Base-by-base conservation (phyloP, 192 early-diverging fungal genomes). In the Coemansia sp. region DNA sequence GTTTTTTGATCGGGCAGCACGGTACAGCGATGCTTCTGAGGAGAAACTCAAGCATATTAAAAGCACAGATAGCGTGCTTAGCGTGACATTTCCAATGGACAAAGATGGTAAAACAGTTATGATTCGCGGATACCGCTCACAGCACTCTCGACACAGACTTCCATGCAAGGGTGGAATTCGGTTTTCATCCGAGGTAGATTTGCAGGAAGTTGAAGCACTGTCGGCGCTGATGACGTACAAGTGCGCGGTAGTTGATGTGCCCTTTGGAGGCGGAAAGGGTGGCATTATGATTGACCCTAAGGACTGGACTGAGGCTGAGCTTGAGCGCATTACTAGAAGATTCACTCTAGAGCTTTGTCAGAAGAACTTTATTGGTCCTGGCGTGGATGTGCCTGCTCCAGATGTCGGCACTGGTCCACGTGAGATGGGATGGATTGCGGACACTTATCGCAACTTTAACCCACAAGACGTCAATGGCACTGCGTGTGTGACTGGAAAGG, bases 371-470 rank as follows among this genome's bases (percentile, higher is more conserved):
- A 92, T 93, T 42, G 90, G 91, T 46, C 89, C 92, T 9, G 90
- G 89, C 65, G 75, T 89, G 24, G 92, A 93, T 67, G 92, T 93
- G 11, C 92, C 92, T 21, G 92, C 92, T 10, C 92, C 92, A 46
- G 92, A 93, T 79, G 88, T 90, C 17, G 91, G 91, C 63, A 93
- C 92, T 42, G 88, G 88, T 6, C 75, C 89, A 14, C 86, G 90
- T 42, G 91, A 91, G 76, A 93, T 93, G 92, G 87, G 90, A 23
- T 93, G 92, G 92, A 91, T 93, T 53, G 85, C 89, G 73, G 92
- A 93, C 57, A 93, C 92, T 9, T 93, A 90, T 71, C 87, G 90
- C 64, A 91, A 93, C 75, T 91, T 93, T 74, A 87, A 91, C 80
- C 81, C 88, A 4, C 80, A 85, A 60, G 92, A 93, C 72, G 91